Base-by-base conservation (phyloP, 352 stramenopile genomes). In the Phytophthora ohioensis region DNA sequence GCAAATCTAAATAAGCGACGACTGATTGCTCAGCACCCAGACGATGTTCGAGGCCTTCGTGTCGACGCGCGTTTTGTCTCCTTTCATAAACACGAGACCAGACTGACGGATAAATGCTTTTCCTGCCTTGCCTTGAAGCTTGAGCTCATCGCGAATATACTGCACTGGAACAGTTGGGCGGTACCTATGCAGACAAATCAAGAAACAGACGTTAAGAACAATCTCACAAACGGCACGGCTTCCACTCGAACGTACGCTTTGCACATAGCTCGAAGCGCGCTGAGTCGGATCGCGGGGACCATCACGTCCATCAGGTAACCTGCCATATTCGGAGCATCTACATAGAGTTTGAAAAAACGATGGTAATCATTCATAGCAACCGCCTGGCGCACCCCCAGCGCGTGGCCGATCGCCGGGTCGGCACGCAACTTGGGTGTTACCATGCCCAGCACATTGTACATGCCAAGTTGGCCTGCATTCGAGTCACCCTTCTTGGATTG, bases 251-350 rank as follows among this genome's bases (percentile, higher is more conserved):
- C 84, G 48, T 92, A 96, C 84, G 87, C 86, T 89, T 94, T 96
- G 78, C 90, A 96, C 61, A 96, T 96, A 47, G 83, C 83, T 71
- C 88, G 88, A 62, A 96, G 85, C 9, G 90, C 87, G 46, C 80
- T 81, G 31, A 96, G 77, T 65, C 90, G 90, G 55, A 96, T 92
- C 48, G 89, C 82, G 41, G 86, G 69, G 53, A 94, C 85, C 81
- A 95, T 93, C 4, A 86, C 77, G 69, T 97, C 89, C 90, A 97
- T 97, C 32, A 97, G 65, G 67, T 94, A 97, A 76, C 88, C 88
- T 80, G 87, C 83, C 90, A 97, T 97, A 74, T 97, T 97, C 34
- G 88, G 90, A 73, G 88, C 84, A 82, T 84, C 73, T 74, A 84
- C 78, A 82, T 93, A 93, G 49, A 97, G 82, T 80, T 94, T 81